Evolutionary conservation across 192 early-diverging fungal species (phyloP), one percentile per base, ranked within the genome.

Genomic region (Coemansia sp.): DNA sequence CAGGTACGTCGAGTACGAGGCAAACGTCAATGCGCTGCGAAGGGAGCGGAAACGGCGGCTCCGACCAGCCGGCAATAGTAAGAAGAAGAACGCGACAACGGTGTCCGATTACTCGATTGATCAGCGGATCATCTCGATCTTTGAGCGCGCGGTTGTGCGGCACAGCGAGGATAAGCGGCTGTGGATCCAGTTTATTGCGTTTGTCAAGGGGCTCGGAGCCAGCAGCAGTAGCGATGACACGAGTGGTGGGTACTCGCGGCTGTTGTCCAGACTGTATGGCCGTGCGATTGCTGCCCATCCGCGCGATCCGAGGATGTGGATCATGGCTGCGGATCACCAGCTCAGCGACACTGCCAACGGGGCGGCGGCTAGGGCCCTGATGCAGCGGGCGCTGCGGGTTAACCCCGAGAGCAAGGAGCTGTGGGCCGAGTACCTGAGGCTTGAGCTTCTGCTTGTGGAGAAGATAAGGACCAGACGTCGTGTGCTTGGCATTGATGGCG

Each of bases 131-230:
- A 89, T 91, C 65, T 78, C 83, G 54, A 82, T 99, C 26, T 99
- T 91, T 74, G 86, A 90, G 62, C 86, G 93, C 40, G 86, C 89
- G 26, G 76, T 96, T 18, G 86, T 74, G 21, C 89, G 91, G 67
- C 97, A 95, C 71, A 69, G 82, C 5, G 90, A 91, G 22, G 94
- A 96, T 66, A 67, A 91, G 16, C 69, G 73, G 32, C 70, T 99
- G 68, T 99, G 97, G 97, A 57, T 92, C 47, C 94, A 96, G 80
- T 99, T 94, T 72, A 90, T 98, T 73, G 92, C 91, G 21, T 95
- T 89, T 85, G 87, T 90, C 15, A 88, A 87, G 69, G 78, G 67
- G 26, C 72, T 87, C n/a, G 10, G 73, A 73, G 9, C 76, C 5
- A 57, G 48, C 21, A 32, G 32, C 32, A 32, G 32, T 32, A 4